phyloP scores from a whole-genome alignment of 2,329 filamentous ascomycete genomes.

The Colletotrichum karsti region DNA sequence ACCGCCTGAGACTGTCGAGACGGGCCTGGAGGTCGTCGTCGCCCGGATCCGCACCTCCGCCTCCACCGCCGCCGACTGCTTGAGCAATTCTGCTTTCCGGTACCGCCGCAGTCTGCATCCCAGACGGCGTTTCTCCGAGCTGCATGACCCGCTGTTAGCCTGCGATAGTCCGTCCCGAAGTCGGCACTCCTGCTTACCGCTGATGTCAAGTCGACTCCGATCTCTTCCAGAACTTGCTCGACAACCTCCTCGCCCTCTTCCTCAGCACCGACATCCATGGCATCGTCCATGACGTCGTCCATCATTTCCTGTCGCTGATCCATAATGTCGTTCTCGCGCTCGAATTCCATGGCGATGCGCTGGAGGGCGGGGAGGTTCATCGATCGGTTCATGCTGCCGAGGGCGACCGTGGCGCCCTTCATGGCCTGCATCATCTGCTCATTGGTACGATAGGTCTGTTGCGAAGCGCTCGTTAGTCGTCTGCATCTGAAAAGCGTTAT shows the following conservation, averaged over 20 bases:
- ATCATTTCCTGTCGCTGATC: slow-evolving; percentile 99
- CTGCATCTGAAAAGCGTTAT: not conserved
- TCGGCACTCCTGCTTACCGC: slow-evolving; percentile 67
- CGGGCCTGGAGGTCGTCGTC: slow-evolving; percentile 95
- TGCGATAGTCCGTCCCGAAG: not conserved
- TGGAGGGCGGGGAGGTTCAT: slow-evolving; percentile 98
- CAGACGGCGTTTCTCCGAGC: slow-evolving; percentile 92
- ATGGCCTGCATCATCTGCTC: slow-evolving; percentile 99
- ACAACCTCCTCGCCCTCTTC: slow-evolving; percentile 98
- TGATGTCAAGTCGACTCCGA: slow-evolving; percentile 91
- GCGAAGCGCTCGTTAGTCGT: slow-evolving; percentile 21
- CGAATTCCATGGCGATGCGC: slow-evolving; percentile 98
- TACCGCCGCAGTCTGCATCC: slow-evolving; percentile 77
- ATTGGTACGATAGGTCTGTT: slow-evolving; percentile 92
- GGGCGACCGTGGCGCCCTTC: slow-evolving; percentile 93
- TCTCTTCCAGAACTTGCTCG: slow-evolving; percentile 95
- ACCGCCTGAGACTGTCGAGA: slow-evolving; percentile 83
- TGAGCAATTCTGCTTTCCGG: slow-evolving; percentile 85
- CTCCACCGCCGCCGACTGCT: slow-evolving; percentile 77
- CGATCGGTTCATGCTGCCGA: slow-evolving; percentile 96
- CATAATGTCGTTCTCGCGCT: slow-evolving; percentile 99
- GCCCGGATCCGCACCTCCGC: slow-evolving; percentile 68
- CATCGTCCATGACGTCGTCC: slow-evolving; percentile 98
- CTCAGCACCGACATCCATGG: slow-evolving; percentile 88
- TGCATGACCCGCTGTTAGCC: slow-evolving; percentile 50